phyloP scores from a whole-genome alignment of 208 protist genomes.

The Trypanosoma melophagium region DNA sequence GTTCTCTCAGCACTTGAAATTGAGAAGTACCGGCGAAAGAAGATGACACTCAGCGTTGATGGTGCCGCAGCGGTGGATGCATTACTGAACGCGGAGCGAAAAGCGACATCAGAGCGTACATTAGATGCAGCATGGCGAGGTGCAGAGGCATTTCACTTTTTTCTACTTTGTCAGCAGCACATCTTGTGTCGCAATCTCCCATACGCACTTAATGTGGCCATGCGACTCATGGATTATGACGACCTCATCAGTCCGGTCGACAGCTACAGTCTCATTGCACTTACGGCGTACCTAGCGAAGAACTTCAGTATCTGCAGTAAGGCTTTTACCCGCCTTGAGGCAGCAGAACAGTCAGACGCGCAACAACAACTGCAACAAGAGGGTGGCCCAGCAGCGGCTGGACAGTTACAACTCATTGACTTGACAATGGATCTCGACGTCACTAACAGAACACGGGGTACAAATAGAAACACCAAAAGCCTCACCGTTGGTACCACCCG shows the following conservation, averaged over 20 bases:
- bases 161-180: constrained; percentile 91
- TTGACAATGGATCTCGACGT: constrained; percentile 84
- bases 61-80: constrained; percentile 68
- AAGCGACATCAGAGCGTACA: constrained; percentile 60
- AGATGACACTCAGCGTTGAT: constrained; percentile 64
- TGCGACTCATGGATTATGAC: constrained; percentile 94
- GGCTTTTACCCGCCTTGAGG: constrained; percentile 94
- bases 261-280: constrained; percentile 94
- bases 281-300: constrained; percentile 91
- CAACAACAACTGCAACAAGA: constrained; percentile 42
- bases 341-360: constrained; percentile 58
- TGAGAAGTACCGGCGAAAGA: constrained; percentile 83
- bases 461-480: constrained; percentile 20
- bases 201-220: constrained; percentile 75
- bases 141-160: constrained; percentile 96
- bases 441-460: constrained; percentile 48
- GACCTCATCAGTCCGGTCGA: constrained; percentile 87
- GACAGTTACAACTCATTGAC: constrained; percentile 51
- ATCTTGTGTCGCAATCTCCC: constrained; percentile 72
- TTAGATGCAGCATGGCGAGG: constrained; percentile 91
- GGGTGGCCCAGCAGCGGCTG: constrained; percentile 18
- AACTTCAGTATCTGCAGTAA: constrained; percentile 93
- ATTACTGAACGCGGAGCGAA: constrained; percentile 72
- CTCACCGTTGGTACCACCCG: constrained; percentile 30
- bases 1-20: constrained; percentile 95